A percentile compares a stretch with the other conserved stretches of the same genome.
These are phyloP conservation scores for Casuarina glauca DNA, from an alignment of 306 rosid genomes.

Conservation along the genomic window DNA sequence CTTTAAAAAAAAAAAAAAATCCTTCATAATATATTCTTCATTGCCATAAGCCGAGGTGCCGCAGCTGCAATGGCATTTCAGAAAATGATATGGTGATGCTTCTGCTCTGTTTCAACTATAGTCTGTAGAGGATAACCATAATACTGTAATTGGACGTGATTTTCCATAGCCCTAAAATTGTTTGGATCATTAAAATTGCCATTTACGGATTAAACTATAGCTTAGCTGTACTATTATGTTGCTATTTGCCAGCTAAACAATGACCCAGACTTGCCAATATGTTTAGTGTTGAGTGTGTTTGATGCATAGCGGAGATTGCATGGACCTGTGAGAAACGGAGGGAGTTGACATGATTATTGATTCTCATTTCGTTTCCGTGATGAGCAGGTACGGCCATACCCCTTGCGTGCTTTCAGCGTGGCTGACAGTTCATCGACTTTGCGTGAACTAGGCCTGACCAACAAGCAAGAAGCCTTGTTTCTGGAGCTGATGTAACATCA, in stretches of 20 bases:
- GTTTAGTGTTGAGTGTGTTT: no score
- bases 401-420: conserved; percentile 49
- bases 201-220: neutral
- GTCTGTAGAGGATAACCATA: neutral
- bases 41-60: neutral
- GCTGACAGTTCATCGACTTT: conserved; percentile 51
- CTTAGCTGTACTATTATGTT: no score
- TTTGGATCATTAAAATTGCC: neutral
- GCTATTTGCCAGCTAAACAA: no score
- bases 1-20: neutral
- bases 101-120: neutral
- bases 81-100: neutral
- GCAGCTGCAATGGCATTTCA: neutral
- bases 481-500: conserved; percentile 60
- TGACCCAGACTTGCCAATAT: no score
- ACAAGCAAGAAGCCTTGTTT: conserved; percentile 80
- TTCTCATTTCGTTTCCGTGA: conserved; percentile 18
- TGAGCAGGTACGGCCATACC: conserved; percentile 77
- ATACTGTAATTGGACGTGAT: neutral
- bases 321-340: neutral
- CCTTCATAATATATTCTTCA: neutral
- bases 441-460: conserved; percentile 71
- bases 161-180: neutral
- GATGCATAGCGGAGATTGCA: neutral
- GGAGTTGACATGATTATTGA: neutral